phyloP scores from a whole-genome alignment of 768 basidiomycete genomes.

The Mycena galopus region DNA sequence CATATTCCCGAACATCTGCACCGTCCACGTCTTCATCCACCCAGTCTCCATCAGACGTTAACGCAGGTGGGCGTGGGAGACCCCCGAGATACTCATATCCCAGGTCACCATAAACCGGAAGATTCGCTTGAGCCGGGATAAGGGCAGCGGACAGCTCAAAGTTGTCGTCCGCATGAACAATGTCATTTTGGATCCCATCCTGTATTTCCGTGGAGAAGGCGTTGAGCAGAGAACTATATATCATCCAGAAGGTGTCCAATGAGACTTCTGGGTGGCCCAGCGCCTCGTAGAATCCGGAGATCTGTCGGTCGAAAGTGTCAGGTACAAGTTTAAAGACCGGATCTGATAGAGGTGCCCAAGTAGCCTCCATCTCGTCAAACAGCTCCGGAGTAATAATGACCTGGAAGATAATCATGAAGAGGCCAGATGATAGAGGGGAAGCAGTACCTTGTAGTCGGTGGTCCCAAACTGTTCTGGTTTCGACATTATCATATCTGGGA shows the following conservation, averaged over 20 bases:
- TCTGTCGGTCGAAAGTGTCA: constrained; percentile 28
- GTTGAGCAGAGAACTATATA: background rate
- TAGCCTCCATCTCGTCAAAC: constrained; percentile 13
- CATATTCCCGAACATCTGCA: constrained; percentile 8
- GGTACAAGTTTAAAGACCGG: constrained; percentile 48
- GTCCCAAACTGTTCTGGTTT: constrained; percentile 44
- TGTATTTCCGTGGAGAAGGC: background rate
- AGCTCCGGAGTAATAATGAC: constrained; percentile 4
- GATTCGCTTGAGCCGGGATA: no score
- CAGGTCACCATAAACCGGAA: background rate
- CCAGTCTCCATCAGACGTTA: background rate
- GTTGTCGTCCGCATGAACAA: background rate
- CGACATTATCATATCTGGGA: constrained; percentile 49
- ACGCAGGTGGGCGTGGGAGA: background rate
- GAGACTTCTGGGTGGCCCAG: background rate
- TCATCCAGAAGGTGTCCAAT: background rate
- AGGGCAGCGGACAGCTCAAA: background rate
- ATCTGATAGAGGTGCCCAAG: constrained; percentile 45
- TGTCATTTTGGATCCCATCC: background rate
- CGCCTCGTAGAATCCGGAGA: background rate
- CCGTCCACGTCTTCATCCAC: background rate
- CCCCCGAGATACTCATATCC: background rate
- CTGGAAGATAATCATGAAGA: background rate
- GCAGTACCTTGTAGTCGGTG: constrained; percentile 52
- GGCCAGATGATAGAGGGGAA: background rate